Conservation (phyloP, 805 yeast genomes). For the Candida insectalens region DNA sequence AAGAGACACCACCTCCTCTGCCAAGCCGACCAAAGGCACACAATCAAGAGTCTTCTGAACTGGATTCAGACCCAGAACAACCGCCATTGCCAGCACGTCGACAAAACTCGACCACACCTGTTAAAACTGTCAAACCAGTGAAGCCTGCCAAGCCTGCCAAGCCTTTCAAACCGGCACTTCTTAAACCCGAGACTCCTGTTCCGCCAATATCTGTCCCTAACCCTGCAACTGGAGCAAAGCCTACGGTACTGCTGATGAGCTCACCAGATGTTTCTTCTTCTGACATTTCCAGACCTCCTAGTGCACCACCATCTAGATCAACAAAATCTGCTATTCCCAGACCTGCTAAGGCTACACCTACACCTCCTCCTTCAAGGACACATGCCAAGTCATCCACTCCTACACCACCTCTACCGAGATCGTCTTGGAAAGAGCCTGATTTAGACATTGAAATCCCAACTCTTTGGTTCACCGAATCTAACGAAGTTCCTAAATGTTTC, state of each 20-base stretch:
- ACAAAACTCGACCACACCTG: neutral
- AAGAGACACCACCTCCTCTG: neutral
- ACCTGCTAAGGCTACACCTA: conserved; percentile 15
- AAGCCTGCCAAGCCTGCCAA: conserved; percentile 7
- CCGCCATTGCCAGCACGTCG: neutral
- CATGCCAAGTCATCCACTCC: conserved; percentile 8
- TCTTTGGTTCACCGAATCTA: conserved; percentile 35
- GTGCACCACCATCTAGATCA: conserved; percentile 8
- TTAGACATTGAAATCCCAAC: conserved; percentile 32
- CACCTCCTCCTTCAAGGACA: conserved; percentile 27
- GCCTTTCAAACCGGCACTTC: neutral
- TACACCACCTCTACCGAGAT: conserved; percentile 15
- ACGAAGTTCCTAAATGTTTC: conserved; percentile 18
- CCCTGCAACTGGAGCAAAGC: too few species aligned
- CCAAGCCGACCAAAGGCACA: neutral
- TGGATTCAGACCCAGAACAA: neutral
- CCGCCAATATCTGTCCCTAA: too few species aligned
- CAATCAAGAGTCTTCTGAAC: neutral
- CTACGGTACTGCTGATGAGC: too few species aligned
- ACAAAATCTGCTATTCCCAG: conserved; percentile 6
- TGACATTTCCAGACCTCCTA: conserved; percentile 2
- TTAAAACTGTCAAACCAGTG: neutral
- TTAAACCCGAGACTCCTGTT: neutral
- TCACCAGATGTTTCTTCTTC: too few species aligned
- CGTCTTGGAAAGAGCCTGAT: conserved; percentile 23